These are phyloP conservation scores for Myxozyma mucilagina DNA, from an alignment of 805 yeast species.

Conservation along the genomic window DNA sequence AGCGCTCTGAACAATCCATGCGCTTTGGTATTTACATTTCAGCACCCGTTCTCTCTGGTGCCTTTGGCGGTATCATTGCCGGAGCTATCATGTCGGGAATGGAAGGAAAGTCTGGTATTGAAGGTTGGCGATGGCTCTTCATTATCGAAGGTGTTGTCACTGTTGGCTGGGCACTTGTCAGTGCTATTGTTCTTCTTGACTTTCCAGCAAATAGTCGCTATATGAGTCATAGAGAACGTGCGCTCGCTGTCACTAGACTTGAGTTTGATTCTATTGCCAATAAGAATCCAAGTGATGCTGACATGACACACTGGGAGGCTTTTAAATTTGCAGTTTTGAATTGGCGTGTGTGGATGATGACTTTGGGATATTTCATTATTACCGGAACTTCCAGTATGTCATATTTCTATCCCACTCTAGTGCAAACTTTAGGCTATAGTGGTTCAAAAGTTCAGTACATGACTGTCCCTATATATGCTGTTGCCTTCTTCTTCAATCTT, in stretches of 20 bases:
- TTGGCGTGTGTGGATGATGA: constrained; percentile 19
- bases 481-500: constrained; percentile 13
- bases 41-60: constrained; percentile 62
- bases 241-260: constrained; percentile 15
- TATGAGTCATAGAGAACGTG: constrained; percentile 8
- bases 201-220: constrained; percentile 16
- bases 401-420: constrained; percentile 21
- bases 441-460: constrained; percentile 73
- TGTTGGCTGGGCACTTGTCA: constrained; percentile 8
- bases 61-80: constrained; percentile 63
- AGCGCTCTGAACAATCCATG: constrained; percentile 56
- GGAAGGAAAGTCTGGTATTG: constrained; percentile 53
- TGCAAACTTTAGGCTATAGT: constrained; percentile 42
- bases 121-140: constrained; percentile 74
- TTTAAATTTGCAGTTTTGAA: constrained; percentile 2
- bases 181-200: constrained; percentile 11
- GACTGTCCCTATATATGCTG: constrained; percentile 81
- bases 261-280: constrained; percentile 16
- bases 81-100: constrained; percentile 53
- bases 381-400: constrained; percentile 14
- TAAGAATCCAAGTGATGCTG: neutral
- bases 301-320: constrained; percentile 12
- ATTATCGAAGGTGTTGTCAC: constrained; percentile 23
- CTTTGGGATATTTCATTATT: constrained; percentile 10
- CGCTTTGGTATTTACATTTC: constrained; percentile 60